These are phyloP conservation scores for Metrosideros polymorpha DNA, from an alignment of 441 rosid species.

Conservation along the genomic window DNA sequence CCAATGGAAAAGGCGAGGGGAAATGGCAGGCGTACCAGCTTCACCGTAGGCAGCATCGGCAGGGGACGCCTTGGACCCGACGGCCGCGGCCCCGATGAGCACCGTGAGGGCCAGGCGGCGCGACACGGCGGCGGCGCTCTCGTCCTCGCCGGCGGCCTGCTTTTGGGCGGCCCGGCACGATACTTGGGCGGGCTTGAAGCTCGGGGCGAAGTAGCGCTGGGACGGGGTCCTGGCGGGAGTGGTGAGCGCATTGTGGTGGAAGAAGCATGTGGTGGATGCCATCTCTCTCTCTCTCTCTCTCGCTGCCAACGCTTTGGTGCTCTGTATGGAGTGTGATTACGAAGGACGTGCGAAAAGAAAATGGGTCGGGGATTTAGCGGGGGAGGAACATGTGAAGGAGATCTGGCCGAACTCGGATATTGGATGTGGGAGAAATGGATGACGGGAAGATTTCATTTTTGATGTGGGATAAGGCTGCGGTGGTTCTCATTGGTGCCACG, in stretches of 20 bases:
- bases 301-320: neutral
- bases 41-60: slow-evolving; percentile 99
- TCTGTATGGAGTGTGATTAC: neutral
- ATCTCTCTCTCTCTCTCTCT: slow-evolving; percentile 8
- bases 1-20: neutral
- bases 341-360: neutral
- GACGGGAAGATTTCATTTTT: slow-evolving; percentile 23
- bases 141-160: slow-evolving; percentile 25
- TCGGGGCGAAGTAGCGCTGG: slow-evolving; percentile 36
- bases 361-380: neutral
- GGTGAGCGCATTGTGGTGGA: slow-evolving; percentile 66
- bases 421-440: slow-evolving; percentile 13
- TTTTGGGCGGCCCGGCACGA: slow-evolving; percentile 75
- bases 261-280: slow-evolving; percentile 90
- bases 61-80: slow-evolving; percentile 80
- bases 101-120: slow-evolving; percentile 83
- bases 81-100: slow-evolving; percentile 77
- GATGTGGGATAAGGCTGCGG: slow-evolving; percentile 41
- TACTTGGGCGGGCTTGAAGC: slow-evolving; percentile 39
- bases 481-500: slow-evolving; percentile 30
- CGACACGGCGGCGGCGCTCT: slow-evolving; percentile 31
- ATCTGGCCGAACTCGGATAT: slow-evolving; percentile 25
- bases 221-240: slow-evolving; percentile 38
- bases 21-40: slow-evolving; percentile 39
- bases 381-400: slow-evolving; percentile 9